A percentile compares a stretch with the other conserved stretches of the same genome.
These are phyloP conservation scores for Mrakia blollopis DNA, from an alignment of 768 basidiomycete species.

Conservation along the genomic window DNA sequence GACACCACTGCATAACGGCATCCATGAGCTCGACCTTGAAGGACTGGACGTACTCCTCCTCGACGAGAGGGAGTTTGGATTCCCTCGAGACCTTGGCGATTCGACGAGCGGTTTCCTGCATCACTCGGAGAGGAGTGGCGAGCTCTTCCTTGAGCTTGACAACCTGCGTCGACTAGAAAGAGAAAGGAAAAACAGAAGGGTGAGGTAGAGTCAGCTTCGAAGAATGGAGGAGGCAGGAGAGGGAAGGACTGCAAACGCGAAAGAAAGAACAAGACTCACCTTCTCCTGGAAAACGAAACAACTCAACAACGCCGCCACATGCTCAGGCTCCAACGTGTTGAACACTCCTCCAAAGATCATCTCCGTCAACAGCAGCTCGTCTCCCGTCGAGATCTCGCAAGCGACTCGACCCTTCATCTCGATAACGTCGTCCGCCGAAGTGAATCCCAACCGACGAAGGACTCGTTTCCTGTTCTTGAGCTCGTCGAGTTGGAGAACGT, in stretches of 20 bases:
- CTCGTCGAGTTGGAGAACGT: constrained; percentile 91
- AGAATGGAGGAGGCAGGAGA: background rate
- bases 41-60: constrained; percentile 89
- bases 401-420: constrained; percentile 98
- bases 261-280: constrained; percentile 48
- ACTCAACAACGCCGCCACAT: constrained; percentile 86
- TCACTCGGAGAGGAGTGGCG: constrained; percentile 80
- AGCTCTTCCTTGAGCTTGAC: constrained; percentile 89
- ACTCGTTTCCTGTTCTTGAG: constrained; percentile 93
- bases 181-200: background rate
- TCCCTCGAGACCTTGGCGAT: constrained; percentile 98
- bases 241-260: background rate
- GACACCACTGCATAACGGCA: constrained; percentile 93
- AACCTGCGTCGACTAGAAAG: constrained; percentile 36
- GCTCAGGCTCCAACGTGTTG: constrained; percentile 81
- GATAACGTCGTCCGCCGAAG: constrained; percentile 80
- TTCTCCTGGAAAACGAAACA: constrained; percentile 98
- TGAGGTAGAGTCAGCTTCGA: background rate
- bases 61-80: constrained; percentile 78
- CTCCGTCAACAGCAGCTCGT: constrained; percentile 92
- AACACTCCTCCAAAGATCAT: constrained; percentile 96
- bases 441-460: constrained; percentile 84
- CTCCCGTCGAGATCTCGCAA: constrained; percentile 96
- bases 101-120: constrained; percentile 90
- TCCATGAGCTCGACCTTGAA: constrained; percentile 99